These are phyloP conservation scores for Protomyces inouyei DNA, from an alignment of 1,139 yeast genomes.

Conservation along the genomic window DNA sequence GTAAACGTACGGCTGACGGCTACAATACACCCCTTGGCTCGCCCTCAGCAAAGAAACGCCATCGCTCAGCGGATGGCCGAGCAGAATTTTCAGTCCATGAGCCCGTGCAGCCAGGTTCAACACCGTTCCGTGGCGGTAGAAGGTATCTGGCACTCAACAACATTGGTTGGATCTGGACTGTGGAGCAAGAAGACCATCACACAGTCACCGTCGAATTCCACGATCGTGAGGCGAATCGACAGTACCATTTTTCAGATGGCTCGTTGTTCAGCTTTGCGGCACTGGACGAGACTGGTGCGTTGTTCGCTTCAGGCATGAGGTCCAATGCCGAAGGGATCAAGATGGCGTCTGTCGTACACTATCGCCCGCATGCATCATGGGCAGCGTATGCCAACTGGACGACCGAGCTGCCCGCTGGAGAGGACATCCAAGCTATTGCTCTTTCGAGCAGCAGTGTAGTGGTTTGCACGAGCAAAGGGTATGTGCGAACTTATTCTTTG, in stretches of 20 bases:
- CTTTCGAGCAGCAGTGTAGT: conserved; percentile 49
- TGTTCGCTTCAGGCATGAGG: conserved; percentile 30
- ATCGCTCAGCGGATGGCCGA: conserved; percentile 4
- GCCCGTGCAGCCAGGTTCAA: conserved; percentile 72
- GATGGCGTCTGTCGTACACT: conserved; percentile 39
- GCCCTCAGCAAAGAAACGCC: conserved; percentile 10
- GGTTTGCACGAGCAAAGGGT: conserved; percentile 56
- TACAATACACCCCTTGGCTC: neutral
- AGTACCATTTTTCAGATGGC: conserved; percentile 79
- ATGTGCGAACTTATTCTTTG: conserved; percentile 51
- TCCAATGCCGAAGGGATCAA: conserved; percentile 16
- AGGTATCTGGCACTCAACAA: conserved; percentile 65
- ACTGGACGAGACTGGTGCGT: conserved; percentile 44
- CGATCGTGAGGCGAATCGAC: conserved; percentile 71
- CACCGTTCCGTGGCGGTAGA: conserved; percentile 70
- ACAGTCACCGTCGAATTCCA: conserved; percentile 82
- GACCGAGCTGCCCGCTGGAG: conserved; percentile 39
- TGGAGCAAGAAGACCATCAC: conserved; percentile 56
- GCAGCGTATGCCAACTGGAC: conserved; percentile 38
- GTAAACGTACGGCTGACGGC: conserved; percentile 11
- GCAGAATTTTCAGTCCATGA: conserved; percentile 31
- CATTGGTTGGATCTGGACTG: conserved; percentile 78
- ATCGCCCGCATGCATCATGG: conserved; percentile 45
- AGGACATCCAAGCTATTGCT: conserved; percentile 51
- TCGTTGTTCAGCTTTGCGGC: conserved; percentile 68